Conservation (phyloP, 768 basidiomycete genomes). For the Lentinula aciculospora region DNA sequence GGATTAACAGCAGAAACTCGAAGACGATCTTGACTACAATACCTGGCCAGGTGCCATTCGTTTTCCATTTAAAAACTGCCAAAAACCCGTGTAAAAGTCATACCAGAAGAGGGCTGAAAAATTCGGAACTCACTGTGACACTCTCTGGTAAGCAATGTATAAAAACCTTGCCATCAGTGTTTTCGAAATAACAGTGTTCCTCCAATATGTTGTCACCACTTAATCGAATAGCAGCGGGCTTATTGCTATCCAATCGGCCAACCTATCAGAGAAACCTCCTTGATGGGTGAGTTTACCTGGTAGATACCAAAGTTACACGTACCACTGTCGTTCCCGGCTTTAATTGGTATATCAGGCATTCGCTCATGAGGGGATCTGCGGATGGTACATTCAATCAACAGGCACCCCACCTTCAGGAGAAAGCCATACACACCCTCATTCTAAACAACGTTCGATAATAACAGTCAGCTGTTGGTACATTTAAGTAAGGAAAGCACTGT, state of each 20-base stretch:
- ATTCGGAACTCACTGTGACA: constrained; percentile 58
- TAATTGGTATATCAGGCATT: constrained; percentile 90
- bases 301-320: constrained; percentile 18
- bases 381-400: background rate
- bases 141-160: constrained; percentile 76
- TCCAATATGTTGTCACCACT: constrained; percentile 89
- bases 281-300: background rate
- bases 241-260: constrained; percentile 81
- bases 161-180: constrained; percentile 77
- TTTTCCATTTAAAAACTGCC: constrained; percentile 90
- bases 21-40: constrained; percentile 17
- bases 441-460: constrained; percentile 22
- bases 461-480: background rate
- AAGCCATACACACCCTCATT: constrained; percentile 56
- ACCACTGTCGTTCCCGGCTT: constrained; percentile 80
- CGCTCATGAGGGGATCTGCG: constrained; percentile 92
- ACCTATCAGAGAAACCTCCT: constrained; percentile 39
- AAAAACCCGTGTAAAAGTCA: background rate
- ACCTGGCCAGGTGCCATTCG: constrained; percentile 76
- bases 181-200: constrained; percentile 92
- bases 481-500: constrained; percentile 25
- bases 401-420: background rate
- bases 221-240: constrained; percentile 81
- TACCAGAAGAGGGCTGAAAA: background rate
- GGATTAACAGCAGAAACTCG: background rate